Evolutionary conservation across 2,329 filamentous ascomycete species (phyloP).

Genomic region (Ploettnerulaceae sp.): DNA sequence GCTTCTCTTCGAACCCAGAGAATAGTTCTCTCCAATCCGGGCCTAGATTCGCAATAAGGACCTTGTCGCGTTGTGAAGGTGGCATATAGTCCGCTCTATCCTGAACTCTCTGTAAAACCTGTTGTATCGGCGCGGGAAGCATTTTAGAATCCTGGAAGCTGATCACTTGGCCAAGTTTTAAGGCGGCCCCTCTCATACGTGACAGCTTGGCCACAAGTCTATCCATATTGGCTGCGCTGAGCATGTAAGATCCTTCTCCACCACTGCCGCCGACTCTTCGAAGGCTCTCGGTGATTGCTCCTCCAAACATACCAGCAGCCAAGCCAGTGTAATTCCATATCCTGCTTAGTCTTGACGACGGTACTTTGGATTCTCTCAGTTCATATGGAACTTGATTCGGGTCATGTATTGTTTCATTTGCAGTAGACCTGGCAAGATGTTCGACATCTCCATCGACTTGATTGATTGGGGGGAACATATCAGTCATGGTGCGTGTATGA

Average conservation of each 20-base stretch:
- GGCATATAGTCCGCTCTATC: constrained; percentile 99
- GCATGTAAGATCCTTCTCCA: constrained; percentile 69
- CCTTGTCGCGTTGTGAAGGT: constrained; percentile 81
- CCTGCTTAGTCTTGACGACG: constrained; percentile 78
- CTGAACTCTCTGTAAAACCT: constrained; percentile 89
- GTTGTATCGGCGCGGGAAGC: constrained; percentile 79
- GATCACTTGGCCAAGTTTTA: constrained; percentile 97
- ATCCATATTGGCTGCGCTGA: constrained; percentile 89
- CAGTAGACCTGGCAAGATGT: constrained; percentile 42
- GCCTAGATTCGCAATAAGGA: constrained; percentile 74
- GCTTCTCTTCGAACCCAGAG: constrained; percentile 78
- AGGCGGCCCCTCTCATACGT: constrained; percentile 91
- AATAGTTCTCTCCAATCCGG: constrained; percentile 81
- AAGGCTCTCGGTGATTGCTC: constrained; percentile 79
- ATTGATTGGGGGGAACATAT: too few species aligned
- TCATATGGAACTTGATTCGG: constrained; percentile 48
- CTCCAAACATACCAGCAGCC: constrained; percentile 91
- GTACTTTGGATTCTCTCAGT: constrained; percentile 84
- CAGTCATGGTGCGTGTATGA: too few species aligned
- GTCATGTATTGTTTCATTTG: constrained; percentile 24
- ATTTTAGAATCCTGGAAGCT: constrained; percentile 97
- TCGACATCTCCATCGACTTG: constrained; percentile 38
- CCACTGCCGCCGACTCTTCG: constrained; percentile 71
- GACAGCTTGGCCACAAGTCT: constrained; percentile 88
- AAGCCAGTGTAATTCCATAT: constrained; percentile 94